These are phyloP conservation scores for Aspergillus pseudoviridinutans DNA, from an alignment of 2,329 filamentous ascomycete genomes.

Conservation along the genomic window DNA sequence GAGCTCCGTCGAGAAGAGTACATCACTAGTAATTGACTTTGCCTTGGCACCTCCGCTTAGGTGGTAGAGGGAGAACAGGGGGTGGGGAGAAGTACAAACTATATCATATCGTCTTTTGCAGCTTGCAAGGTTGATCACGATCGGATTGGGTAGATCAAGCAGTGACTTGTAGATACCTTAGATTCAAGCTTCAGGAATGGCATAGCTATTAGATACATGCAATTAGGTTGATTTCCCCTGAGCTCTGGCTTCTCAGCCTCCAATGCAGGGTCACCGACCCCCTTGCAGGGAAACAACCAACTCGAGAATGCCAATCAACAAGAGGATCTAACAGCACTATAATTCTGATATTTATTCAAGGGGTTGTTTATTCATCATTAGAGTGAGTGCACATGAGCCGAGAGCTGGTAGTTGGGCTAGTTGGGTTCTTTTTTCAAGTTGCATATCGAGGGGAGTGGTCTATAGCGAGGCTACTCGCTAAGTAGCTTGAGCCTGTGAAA, in stretches of 20 bases:
- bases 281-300: slow-evolving; percentile 6
- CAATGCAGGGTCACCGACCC: background rate
- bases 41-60: background rate
- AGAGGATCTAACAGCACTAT: background rate
- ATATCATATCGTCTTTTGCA: background rate
- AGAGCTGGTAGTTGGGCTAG: background rate
- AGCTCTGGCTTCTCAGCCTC: background rate
- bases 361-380: background rate
- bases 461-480: background rate
- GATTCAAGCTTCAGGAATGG: background rate
- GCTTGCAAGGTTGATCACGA: too few relatives aligned
- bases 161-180: background rate
- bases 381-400: background rate
- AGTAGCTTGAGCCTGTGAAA: background rate
- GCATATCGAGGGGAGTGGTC: background rate
- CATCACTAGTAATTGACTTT: background rate
- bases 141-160: background rate
- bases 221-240: background rate
- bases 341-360: background rate
- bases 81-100: background rate
- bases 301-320: slow-evolving; percentile 5
- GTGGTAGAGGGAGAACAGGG: background rate
- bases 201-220: background rate
- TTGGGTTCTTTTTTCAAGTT: background rate
- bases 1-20: background rate